phyloP scores from a whole-genome alignment of 352 stramenopile genomes.

The Globisporangium cystogenes region DNA sequence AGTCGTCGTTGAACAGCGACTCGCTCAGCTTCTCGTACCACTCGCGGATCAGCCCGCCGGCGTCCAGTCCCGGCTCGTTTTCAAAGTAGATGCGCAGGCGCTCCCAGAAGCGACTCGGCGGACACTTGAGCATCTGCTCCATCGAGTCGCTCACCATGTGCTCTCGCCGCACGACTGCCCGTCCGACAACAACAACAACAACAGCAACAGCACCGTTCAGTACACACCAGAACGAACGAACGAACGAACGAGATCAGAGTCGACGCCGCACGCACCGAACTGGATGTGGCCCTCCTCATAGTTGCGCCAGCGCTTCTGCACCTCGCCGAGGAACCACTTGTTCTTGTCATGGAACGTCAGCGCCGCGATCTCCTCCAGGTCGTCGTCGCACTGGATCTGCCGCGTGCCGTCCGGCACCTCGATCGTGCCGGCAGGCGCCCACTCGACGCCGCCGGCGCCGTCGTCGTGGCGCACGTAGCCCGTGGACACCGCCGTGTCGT shows the following conservation, averaged over 20 bases:
- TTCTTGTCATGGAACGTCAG: constrained; percentile 75
- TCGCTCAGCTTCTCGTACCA: constrained; percentile 63
- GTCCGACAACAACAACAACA: constrained; percentile 20
- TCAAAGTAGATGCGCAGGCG: constrained; percentile 61
- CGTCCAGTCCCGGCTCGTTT: constrained; percentile 62
- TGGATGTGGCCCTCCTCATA: constrained; percentile 79
- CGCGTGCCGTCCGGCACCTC: constrained; percentile 26
- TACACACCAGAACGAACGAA: neutral
- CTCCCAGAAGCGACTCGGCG: constrained; percentile 30
- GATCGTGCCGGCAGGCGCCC: constrained; percentile 56
- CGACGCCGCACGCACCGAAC: constrained; percentile 55
- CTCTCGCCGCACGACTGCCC: constrained; percentile 57
- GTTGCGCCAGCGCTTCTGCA: constrained; percentile 65
- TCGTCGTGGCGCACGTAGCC: neutral
- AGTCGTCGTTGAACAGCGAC: constrained; percentile 43
- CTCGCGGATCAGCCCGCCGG: constrained; percentile 55
- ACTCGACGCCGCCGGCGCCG: constrained; percentile 8
- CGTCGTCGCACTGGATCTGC: constrained; percentile 46
- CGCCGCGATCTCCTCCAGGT: constrained; percentile 60
- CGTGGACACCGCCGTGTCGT: constrained; percentile 58
- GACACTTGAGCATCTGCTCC: constrained; percentile 36
- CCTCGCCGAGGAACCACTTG: constrained; percentile 76
- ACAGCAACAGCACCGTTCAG: constrained; percentile 17
- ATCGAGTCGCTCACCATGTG: constrained; percentile 58
- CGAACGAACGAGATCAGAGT: constrained; percentile 1